A percentile compares a stretch with the other conserved stretches of the same genome.
Conservation (phyloP, 2,329 filamentous ascomycete species). For the Fusarium sambucinum region DNA sequence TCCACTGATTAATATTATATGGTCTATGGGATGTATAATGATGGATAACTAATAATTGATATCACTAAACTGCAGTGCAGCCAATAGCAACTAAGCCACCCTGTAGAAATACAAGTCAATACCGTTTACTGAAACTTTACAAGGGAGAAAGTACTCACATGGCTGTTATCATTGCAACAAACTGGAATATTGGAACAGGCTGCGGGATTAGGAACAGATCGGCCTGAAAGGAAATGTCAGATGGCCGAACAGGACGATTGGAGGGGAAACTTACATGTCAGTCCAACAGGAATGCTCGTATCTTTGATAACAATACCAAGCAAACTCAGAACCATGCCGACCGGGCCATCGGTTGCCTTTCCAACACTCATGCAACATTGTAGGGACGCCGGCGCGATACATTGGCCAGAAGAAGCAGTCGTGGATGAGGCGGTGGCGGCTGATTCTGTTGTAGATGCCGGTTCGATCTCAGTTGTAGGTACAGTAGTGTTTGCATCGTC, state of each 20-base stretch:
- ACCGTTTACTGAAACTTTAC: not conserved
- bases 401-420: not conserved
- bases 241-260: not conserved
- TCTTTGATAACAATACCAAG: not conserved
- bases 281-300: fast-evolving
- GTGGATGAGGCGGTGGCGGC: not conserved
- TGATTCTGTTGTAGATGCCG: not conserved
- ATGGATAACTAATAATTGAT: fast-evolving
- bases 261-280: not conserved
- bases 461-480: not conserved
- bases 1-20: not conserved
- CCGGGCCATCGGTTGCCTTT: not conserved
- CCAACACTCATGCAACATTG: not conserved
- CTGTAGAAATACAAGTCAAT: not conserved
- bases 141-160: not conserved
- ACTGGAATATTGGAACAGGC: fast-evolving
- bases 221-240: not conserved
- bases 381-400: not conserved
- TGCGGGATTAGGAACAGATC: not conserved
- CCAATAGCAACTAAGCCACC: not conserved
- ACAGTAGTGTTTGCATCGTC: not conserved
- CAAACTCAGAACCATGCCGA: not conserved
- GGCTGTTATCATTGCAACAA: not conserved
- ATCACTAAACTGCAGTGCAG: not conserved
- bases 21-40: not conserved